Evolutionary conservation across 148 eudicot species (phyloP), one percentile per base, ranked within the genome.

Genomic region (Fallopia convolvulus): DNA sequence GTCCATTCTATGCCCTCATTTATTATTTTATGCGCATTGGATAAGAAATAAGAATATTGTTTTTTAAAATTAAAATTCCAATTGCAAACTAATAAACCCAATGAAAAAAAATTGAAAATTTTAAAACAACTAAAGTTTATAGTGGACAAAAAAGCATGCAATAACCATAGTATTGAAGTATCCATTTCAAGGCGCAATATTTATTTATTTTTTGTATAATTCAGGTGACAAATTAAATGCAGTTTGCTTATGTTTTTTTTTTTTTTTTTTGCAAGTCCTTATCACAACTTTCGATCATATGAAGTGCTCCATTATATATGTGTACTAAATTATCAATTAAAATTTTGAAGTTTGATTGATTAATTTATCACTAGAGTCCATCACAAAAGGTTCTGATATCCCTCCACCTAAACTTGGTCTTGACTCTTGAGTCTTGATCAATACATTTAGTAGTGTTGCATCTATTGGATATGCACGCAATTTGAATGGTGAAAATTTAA

Each of bases 91-190:
- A n/a, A n/a, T n/a, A n/a, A n/a, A n/a, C n/a, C n/a, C n/a, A n/a
- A n/a, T n/a, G n/a, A n/a, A n/a, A n/a, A n/a, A n/a, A n/a, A n/a
- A n/a, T n/a, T n/a, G n/a, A n/a, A n/a, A n/a, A n/a, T n/a, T n/a
- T n/a, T n/a, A n/a, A n/a, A n/a, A n/a, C n/a, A n/a, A n/a, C n/a
- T n/a, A n/a, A n/a, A n/a, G n/a, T n/a, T n/a, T 32, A 33, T 36
- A 68, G 72, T 68, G 72, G 72, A 68, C 72, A 33, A 14, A 68
- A 55, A 68, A 68, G 72, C 44, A 68, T 15, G 44, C 44, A 68
- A 33, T 36, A 68, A 36, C 15, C 30, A 26, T 26, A 26, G n/a
- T 14, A 33, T 68, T 33, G 33, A 36, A 36, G 18, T 63, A 3
- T 21, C 36, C 23, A 18, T 60, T 23, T 60, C 66, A 60, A 56